Percentiles rank a stretch among this genome's conserved stretches.
Evolutionary conservation across 805 yeast genomes (phyloP).

Genomic region (Lipomyces sp.): DNA sequence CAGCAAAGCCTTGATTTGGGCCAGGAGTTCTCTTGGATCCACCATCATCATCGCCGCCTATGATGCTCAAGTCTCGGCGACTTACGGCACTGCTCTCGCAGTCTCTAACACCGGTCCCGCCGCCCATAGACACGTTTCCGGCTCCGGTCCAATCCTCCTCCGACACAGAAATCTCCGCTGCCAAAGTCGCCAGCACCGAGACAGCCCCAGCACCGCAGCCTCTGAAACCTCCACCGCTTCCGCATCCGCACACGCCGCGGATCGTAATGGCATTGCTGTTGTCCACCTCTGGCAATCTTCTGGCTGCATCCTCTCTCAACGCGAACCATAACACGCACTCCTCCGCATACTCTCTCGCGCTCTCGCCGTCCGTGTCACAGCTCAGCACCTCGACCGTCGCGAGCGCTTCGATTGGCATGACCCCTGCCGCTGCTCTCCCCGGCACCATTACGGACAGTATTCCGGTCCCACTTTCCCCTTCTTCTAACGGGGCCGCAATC

Average conservation of each 20-base stretch:
- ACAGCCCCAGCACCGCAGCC: neutral
- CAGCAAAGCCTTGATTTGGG: too few relatives aligned
- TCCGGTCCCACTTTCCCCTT: conserved; percentile 1
- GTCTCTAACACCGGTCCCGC: conserved; percentile 7
- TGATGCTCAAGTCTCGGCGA: conserved; percentile 30
- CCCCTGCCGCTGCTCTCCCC: neutral
- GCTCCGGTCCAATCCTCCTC: neutral
- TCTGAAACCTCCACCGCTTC: conserved; percentile 2
- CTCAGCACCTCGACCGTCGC: conserved; percentile 2
- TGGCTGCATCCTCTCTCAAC: conserved; percentile 18
- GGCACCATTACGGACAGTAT: neutral
- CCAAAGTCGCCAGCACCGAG: neutral
- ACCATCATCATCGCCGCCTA: too few relatives aligned
- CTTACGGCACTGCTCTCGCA: conserved; percentile 27
- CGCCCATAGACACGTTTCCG: conserved; percentile 20
- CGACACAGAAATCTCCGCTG: neutral
- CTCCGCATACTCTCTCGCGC: conserved; percentile 12
- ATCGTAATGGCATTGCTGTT: conserved; percentile 23
- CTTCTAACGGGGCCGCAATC: conserved; percentile 1
- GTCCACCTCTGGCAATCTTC: conserved; percentile 17
- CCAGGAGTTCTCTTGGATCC: too few relatives aligned
- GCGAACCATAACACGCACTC: neutral
- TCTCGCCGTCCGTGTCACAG: conserved; percentile 24
- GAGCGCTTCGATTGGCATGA: neutral
- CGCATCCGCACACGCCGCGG: conserved; percentile 15